Evolutionary conservation across 225 moss, liverwort and hornwort genomes (phyloP).

Genomic region (Polytrichum formosum): DNA sequence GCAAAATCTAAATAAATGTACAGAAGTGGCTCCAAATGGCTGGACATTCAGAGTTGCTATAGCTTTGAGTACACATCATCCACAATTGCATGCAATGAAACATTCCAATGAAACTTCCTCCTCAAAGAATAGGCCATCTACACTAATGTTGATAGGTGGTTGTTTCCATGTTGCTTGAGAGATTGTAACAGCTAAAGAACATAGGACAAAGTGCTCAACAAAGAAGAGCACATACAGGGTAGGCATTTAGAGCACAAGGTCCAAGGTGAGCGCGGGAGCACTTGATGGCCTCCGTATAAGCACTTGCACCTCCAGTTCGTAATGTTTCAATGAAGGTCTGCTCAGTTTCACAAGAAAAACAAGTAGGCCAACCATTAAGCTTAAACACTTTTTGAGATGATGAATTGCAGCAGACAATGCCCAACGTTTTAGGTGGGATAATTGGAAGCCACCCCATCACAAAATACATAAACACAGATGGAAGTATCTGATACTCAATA

Average conservation of each 20-base stretch:
- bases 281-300: slow-evolving; percentile 54
- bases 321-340: slow-evolving; percentile 77
- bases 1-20: slow-evolving; percentile 4
- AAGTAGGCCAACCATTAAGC: no score
- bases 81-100: no score
- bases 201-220: slow-evolving; percentile 1
- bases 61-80: no score
- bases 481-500: no score
- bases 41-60: not conserved
- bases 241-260: slow-evolving; percentile 74
- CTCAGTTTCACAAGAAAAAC: not conserved
- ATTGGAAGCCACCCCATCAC: no score
- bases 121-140: no score
- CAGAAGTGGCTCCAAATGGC: not conserved
- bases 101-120: no score
- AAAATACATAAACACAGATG: no score
- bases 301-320: slow-evolving; percentile 51
- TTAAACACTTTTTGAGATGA: no score
- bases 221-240: slow-evolving; percentile 57
- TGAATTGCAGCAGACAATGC: no score
- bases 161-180: slow-evolving; percentile 1
- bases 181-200: not conserved
- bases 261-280: slow-evolving; percentile 70
- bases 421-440: no score
- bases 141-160: no score